phyloP scores from a whole-genome alignment of 768 basidiomycete species.

The Coprinopsis marcescibilis region DNA sequence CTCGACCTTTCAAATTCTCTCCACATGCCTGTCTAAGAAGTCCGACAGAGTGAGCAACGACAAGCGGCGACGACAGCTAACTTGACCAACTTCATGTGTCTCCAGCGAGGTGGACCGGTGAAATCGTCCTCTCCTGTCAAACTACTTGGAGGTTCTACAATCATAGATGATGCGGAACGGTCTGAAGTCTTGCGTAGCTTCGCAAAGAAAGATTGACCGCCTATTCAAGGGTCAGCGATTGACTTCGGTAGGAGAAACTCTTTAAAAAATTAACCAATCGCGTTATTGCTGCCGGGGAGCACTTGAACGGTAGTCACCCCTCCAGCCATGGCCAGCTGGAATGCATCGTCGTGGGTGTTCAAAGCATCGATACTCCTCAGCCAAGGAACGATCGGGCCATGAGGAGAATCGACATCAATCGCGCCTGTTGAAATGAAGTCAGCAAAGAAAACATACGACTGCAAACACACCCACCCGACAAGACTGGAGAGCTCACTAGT shows the following conservation, averaged over 20 bases:
- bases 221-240: constrained; percentile 28
- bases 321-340: constrained; percentile 71
- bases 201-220: constrained; percentile 83
- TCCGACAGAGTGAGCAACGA: constrained; percentile 9
- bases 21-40: constrained; percentile 55
- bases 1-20: constrained; percentile 37
- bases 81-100: constrained; percentile 68
- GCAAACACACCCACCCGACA: constrained; percentile 29
- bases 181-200: constrained; percentile 78
- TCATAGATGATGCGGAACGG: constrained; percentile 72
- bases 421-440: constrained; percentile 27
- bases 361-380: constrained; percentile 79
- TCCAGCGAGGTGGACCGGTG: constrained; percentile 52
- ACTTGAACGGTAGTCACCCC: constrained; percentile 85
- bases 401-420: constrained; percentile 55
- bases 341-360: constrained; percentile 79
- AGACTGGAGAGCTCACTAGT: constrained; percentile 57
- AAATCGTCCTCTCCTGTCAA: constrained; percentile 42
- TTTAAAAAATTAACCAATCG: constrained; percentile 47
- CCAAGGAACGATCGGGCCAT: constrained; percentile 72
- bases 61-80: neutral
- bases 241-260: neutral
- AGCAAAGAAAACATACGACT: neutral
- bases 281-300: constrained; percentile 71
- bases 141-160: constrained; percentile 75